Evolutionary conservation across 495 filamentous ascomycete species (phyloP), one percentile per base, ranked within the genome.

Genomic region (Parathielavia hyrcaniae): DNA sequence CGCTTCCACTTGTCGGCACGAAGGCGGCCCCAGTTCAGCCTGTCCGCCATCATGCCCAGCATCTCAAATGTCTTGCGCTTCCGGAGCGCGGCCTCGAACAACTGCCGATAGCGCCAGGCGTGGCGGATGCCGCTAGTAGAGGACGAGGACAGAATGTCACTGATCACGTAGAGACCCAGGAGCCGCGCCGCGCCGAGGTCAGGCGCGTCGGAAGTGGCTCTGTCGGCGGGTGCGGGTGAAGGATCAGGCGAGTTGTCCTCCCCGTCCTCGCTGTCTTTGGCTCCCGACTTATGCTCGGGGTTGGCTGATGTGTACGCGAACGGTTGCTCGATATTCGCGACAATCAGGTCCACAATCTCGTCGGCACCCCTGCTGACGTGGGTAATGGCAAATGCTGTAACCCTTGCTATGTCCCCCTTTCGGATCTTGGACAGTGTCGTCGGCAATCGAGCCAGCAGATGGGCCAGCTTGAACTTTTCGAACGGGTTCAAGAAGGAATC

Each of bases 1-100:
- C 90, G 79, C 69, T 90, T 90, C 86, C 90, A 98, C 68, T 96
- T 95, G 63, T 96, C 90, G 14, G 87, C 85, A 43, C 86, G 83
- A 41, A 97, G 73, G 5, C 88, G 80, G 8, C 92, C 92, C 91
- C 91, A 96, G 20, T 79, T 78, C 43, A 89, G 75, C 38, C 83
- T 85, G 61, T 87, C 85, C 30, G 91, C 84, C 51, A 97, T 78
- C 57, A 81, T 75, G 9, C 91, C 93, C 10, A 98, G 79, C 52
- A 83, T 76, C 63, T 90, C 90, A 63, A 98, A 97, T 1, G 89
- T 84, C 38, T 84, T 78, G 39, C 83, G 79, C 6, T 80, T 70
- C 35, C 83, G 82, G 9, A 98, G 75, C 0, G 86, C 83, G 0
- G 76, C 72, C 69, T 96, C 95, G 61, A 98, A 93, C 20, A 93